Percentiles rank a stretch among this genome's conserved stretches.
These are phyloP conservation scores for Chytridiales sp. DNA, from an alignment of 371 early-diverging fungal genomes.

Conservation along the genomic window DNA sequence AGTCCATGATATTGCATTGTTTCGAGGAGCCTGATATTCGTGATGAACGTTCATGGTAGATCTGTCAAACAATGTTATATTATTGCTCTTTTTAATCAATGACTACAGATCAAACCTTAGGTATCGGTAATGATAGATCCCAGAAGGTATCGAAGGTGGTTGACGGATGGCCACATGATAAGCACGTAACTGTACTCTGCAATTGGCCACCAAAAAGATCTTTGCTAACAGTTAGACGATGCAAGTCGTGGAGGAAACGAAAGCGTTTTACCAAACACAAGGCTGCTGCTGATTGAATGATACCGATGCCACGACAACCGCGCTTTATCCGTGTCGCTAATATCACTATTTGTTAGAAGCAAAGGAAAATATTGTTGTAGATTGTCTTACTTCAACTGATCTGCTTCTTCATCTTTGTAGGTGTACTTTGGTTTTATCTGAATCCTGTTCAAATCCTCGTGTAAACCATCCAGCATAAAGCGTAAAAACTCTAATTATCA, in stretches of 20 bases:
- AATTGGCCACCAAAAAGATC: slow-evolving; percentile 56
- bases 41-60: no score
- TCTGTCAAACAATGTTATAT: no score
- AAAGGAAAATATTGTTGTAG: neutral
- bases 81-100: neutral
- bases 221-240: slow-evolving; percentile 18
- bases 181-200: slow-evolving; percentile 49
- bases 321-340: slow-evolving; percentile 37
- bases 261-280: slow-evolving; percentile 31
- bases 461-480: slow-evolving; percentile 52
- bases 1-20: slow-evolving; percentile 33
- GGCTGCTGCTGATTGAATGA: slow-evolving; percentile 29
- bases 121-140: slow-evolving; percentile 54
- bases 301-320: slow-evolving; percentile 37
- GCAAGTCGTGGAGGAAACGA: neutral
- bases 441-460: slow-evolving; percentile 54
- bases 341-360: neutral
- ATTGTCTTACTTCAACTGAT: slow-evolving; percentile 30
- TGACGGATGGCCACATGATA: slow-evolving; percentile 39
- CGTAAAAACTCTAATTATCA: slow-evolving; percentile 59
- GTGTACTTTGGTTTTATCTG: slow-evolving; percentile 30
- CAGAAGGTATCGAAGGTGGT: slow-evolving; percentile 55
- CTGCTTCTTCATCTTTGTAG: slow-evolving; percentile 38
- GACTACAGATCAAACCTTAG: slow-evolving; percentile 21
- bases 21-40: neutral